Evolutionary conservation across 1,284 basidiomycete genomes (phyloP), one percentile per base, ranked within the genome.

Genomic region (Serendipita sp.): DNA sequence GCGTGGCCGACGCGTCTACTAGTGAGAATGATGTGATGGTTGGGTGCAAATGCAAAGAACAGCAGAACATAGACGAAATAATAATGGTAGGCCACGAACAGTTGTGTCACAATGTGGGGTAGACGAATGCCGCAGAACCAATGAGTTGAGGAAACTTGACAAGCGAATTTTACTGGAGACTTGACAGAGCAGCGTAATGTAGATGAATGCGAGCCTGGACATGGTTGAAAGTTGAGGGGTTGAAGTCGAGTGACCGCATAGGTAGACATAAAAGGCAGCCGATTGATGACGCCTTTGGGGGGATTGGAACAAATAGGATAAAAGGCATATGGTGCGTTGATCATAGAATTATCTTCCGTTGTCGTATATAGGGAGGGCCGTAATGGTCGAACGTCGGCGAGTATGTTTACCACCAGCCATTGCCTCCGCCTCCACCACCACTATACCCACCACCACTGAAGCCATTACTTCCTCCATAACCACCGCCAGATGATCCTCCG

Each of bases 121-220:
- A 32, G 30, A 42, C 22, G 32, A 61, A 42, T 42, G 17, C 38
- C 58, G 50, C 64, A 58, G 44, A 64, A 42, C 38, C 26, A 61
- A 63, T 45, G 43, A 29, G 38, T 34, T 17, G 69, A 72, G 77
- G 76, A 76, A 77, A 78, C 77, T 80, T 82, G 80, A 83, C 81
- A 78, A 79, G 78, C 78, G 77, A 69, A 69, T 68, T 22, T 64
- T 60, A 69, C 68, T 72, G 72, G 66, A 69, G 73, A 62, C 53
- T 55, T 53, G 60, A 49, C 71, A 81, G 80, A 83, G 83, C 81
- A 83, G 81, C 81, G 80, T 80, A 80, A 68, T 66, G 22, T 30
- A 29, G 53, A 35, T 29, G 53, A 49, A 68, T 72, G 70, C 72
- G 65, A 58, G 34, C 32, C 53, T 17, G 47, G 47, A 30, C 29